Base-by-base conservation (phyloP, 306 rosid species). In the Ochetophila trinervis region DNA sequence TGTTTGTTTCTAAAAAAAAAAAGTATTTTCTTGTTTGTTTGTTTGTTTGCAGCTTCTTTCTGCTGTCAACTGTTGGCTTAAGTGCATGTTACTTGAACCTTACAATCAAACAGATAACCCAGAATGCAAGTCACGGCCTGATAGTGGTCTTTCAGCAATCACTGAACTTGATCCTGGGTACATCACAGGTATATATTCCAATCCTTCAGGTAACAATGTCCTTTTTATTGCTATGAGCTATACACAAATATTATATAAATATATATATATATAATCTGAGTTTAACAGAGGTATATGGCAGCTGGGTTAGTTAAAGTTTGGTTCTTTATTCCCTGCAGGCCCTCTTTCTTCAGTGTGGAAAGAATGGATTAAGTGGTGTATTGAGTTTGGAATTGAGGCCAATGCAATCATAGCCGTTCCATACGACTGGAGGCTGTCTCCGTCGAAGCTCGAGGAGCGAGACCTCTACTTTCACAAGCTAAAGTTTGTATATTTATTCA, bases 101-200 rank as follows among this genome's bases (percentile, higher is more conserved):
- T 83, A 87, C 81, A 90, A 87, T 74, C 99, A 93, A 76, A 90
- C 97, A 3, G 99, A 93, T 78, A 94, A 93, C 30, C 94, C 94
- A 30, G 87, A 93, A 48, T 93, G 99, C 79, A 90, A 88, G 80
- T 87, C 99, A 0, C 93, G 99, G 37, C 99, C 99, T 30, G 99
- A 93, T 66, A 87, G 91, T 2, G 99, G 99, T 66, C 99, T 93
- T 82, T 93, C 99, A 4, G 99, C 94, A 10, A 93, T 93, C 63
- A 93, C 97, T 0, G 99, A 93, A 68, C 97, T 93, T 60, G 99
- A 93, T 83, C 99, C 99, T 5, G 99, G 99, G 62, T 93, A 93
- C 62, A 93, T 93, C 62, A 93, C 99, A 27, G 99, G 99, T 83
- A 61, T 40, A 45, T 49, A 51, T 42, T 56, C 13, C 53, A 6